Conservation (phyloP, 2,329 filamentous ascomycete species). For the Coleophoma eucalyptorum region DNA sequence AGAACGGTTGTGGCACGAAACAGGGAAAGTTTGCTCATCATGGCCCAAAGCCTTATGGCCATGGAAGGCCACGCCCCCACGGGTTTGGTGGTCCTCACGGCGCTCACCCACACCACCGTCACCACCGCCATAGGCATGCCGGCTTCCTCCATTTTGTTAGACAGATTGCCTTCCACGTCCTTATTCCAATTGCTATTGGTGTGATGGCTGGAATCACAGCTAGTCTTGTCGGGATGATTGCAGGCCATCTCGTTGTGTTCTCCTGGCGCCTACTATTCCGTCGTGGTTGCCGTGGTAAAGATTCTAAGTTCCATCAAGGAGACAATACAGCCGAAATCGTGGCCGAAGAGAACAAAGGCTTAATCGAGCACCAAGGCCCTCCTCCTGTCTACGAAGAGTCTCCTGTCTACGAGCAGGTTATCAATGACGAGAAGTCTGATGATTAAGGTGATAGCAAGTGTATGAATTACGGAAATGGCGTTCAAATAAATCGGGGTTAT, state of each 20-base stretch:
- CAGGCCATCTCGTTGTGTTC: constrained; percentile 59
- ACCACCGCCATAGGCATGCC: constrained; percentile 30
- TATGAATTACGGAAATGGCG: not conserved
- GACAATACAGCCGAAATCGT: constrained; percentile 11
- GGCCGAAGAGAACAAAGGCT: constrained; percentile 19
- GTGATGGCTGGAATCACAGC: constrained; percentile 64
- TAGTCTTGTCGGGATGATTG: constrained; percentile 63
- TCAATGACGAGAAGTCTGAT: constrained; percentile 15
- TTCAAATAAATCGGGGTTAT: not conserved
- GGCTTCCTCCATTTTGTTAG: constrained; percentile 45
- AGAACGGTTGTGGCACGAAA: constrained; percentile 33
- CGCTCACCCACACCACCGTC: constrained; percentile 21
- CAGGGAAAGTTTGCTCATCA: constrained; percentile 14
- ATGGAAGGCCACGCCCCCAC: constrained; percentile 16
- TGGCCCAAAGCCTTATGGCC: constrained; percentile 16
- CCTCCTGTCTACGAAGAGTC: constrained; percentile 25
- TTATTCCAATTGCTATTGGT: constrained; percentile 66
- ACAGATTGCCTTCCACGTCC: constrained; percentile 56
- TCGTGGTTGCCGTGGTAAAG: constrained; percentile 25
- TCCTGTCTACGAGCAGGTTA: constrained; percentile 21
- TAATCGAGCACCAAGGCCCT: constrained; percentile 20
- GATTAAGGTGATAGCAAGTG: constrained; percentile 1
- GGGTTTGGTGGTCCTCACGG: constrained; percentile 13
- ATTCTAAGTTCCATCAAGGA: constrained; percentile 16
- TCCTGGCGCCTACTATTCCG: constrained; percentile 53